Percentiles rank a stretch among this genome's conserved stretches.
phyloP scores from a whole-genome alignment of 1,284 basidiomycete genomes.

The Leccinum griseonigrum region DNA sequence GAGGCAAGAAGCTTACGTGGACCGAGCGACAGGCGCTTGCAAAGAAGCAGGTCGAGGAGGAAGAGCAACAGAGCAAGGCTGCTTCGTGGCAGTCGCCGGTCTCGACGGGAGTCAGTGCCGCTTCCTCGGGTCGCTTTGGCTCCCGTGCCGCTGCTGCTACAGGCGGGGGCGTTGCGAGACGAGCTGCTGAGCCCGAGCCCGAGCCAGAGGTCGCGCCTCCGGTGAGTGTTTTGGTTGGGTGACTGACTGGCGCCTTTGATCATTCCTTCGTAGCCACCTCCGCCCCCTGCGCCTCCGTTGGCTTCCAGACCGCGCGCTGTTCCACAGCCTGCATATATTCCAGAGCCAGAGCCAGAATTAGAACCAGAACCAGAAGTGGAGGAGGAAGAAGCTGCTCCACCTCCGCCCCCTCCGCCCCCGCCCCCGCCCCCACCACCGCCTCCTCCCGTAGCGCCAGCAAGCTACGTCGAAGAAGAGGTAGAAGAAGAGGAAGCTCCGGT shows the following conservation, averaged over 20 bases:
- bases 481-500: conserved; percentile 22
- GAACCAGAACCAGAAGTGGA: conserved; percentile 41
- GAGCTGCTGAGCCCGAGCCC: conserved; percentile 26
- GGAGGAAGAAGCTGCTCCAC: conserved; percentile 18
- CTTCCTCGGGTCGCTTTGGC: conserved; percentile 37
- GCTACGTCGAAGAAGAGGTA: conserved; percentile 9
- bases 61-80: conserved; percentile 66
- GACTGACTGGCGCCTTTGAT: conserved; percentile 1
- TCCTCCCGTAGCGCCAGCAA: neutral
- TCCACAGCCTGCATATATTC: conserved; percentile 33
- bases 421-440: conserved; percentile 6
- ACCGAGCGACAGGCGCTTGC: conserved; percentile 84
- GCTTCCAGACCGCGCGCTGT: conserved; percentile 24
- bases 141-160: conserved; percentile 28
- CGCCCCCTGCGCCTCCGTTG: conserved; percentile 35
- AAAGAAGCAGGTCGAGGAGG: conserved; percentile 82
- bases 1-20: conserved; percentile 84
- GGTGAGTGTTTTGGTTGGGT: conserved; percentile 22
- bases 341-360: conserved; percentile 29
- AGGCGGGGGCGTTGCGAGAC: conserved; percentile 20
- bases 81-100: conserved; percentile 47
- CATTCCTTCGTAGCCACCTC: conserved; percentile 13
- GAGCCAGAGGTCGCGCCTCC: conserved; percentile 33
- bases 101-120: conserved; percentile 30
- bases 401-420: conserved; percentile 8